Evolutionary conservation across 805 yeast genomes (phyloP), one percentile per base, ranked within the genome.

Genomic region (Naumovozyma dairenensis): DNA sequence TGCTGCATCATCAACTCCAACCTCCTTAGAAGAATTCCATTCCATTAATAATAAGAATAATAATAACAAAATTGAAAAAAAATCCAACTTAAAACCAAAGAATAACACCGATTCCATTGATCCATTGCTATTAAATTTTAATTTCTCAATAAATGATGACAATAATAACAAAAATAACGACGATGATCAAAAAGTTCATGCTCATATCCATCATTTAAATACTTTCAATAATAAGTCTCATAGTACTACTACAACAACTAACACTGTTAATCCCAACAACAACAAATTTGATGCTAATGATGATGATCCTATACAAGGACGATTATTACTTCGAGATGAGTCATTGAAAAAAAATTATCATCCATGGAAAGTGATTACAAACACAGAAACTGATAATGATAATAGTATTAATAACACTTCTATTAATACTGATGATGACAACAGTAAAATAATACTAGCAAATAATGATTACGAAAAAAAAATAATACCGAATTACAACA

Each of bases 1-100:
- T 28, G 43, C 40, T 22, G 48, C 43, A 18, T 36, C 21, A 10
- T 39, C 43, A 12, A 29, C 39, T 4, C 43, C 39, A 6, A 36
- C 43, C 13, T 39, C 43, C 5, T 16, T 39, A 10, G 26, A 24
- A 22, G 43, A 39, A 7, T 29, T 19, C 10, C 17, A 25, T 6
- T 25, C 27, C 4, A 25, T 24, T 12, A 31, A 31, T 15, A 14
- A 25, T 14, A 8, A 13, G 8, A 18, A 21, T 14, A 17, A 21
- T 21, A 10, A 20, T 10, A 20, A 20, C 10, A 20, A 10, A 7
- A 20, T 20, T 10, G 10, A 7, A 20, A 20, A 20, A 10, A 20
- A 20, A 10, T 7, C n/a, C n/a, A n/a, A n/a, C n/a, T n/a, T n/a
- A n/a, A n/a, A n/a, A n/a, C n/a, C n/a, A n/a, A n/a, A n/a, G n/a